phyloP scores from a whole-genome alignment of 2,329 filamentous ascomycete species.

The Bipolaris bicolor region DNA sequence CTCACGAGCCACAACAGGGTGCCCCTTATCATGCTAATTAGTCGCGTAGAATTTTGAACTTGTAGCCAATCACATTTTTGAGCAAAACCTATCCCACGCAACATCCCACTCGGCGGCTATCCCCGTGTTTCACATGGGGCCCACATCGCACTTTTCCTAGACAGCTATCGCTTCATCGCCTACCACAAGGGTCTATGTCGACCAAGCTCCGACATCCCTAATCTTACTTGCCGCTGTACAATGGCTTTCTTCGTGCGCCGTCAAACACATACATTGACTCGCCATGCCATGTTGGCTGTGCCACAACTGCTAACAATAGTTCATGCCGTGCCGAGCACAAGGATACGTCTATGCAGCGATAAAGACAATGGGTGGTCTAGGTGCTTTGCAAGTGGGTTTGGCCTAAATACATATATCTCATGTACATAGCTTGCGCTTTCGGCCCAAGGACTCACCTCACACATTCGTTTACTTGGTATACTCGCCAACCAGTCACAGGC shows the following conservation, averaged over 20 bases:
- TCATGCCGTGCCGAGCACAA: slow-evolving; percentile 1
- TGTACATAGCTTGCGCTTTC: slow-evolving; percentile 1
- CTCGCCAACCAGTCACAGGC: slow-evolving; percentile 15
- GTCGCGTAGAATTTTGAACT: slow-evolving; percentile 19
- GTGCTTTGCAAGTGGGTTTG: slow-evolving; percentile 22
- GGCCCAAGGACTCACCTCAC: slow-evolving; percentile 12
- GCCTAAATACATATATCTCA: slow-evolving; percentile 19
- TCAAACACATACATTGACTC: slow-evolving; percentile 14
- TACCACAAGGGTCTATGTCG: slow-evolving; percentile 37
- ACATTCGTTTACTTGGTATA: slow-evolving; percentile 21
- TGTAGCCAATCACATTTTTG: slow-evolving; percentile 21
- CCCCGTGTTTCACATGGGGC: slow-evolving; percentile 32
- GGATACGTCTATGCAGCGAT: slow-evolving; percentile 12
- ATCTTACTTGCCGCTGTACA: slow-evolving; percentile 20
- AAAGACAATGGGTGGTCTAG: slow-evolving; percentile 19
- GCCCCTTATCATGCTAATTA: slow-evolving; percentile 15
- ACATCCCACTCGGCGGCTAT: slow-evolving; percentile 11
- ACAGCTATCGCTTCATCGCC: slow-evolving; percentile 22
- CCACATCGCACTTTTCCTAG: slow-evolving; percentile 21
- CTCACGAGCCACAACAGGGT: slow-evolving; percentile 24
- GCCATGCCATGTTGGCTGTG: slow-evolving; percentile 29
- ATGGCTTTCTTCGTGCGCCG: slow-evolving; percentile 17
- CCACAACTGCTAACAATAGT: slow-evolving; percentile 20
- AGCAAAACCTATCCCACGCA: slow-evolving; percentile 21
- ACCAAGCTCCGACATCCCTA: slow-evolving; percentile 21